phyloP scores from a whole-genome alignment of 345 rosid genomes.

The Populus ilicifolia region DNA sequence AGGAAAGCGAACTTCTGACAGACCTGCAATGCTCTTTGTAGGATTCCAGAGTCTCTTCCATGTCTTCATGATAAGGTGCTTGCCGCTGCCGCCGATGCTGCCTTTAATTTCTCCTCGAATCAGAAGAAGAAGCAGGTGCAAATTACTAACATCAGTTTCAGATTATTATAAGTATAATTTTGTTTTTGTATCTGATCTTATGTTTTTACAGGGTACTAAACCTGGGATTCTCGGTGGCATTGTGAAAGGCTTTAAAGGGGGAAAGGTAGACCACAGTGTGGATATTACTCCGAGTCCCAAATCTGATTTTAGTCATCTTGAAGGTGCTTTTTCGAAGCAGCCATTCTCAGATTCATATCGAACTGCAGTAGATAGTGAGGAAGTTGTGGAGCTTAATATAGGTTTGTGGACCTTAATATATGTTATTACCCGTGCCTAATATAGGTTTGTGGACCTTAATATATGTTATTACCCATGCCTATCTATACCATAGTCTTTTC shows the following conservation, averaged over 20 bases:
- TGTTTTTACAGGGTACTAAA: constrained; percentile 30
- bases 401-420: constrained; percentile 22
- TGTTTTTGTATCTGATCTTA: background rate
- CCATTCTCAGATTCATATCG: constrained; percentile 11
- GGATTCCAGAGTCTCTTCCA: constrained; percentile 21
- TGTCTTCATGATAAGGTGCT: constrained; percentile 30
- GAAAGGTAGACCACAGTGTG: background rate
- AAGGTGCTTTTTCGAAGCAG: constrained; percentile 12
- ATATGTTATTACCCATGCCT: constrained; percentile 15
- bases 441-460: constrained; percentile 25
- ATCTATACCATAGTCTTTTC: background rate
- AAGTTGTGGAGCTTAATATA: constrained; percentile 24
- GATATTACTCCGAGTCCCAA: constrained; percentile 5
- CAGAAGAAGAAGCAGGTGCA: constrained; percentile 30
- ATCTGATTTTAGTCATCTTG: constrained; percentile 14
- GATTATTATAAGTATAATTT: background rate
- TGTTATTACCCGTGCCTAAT: constrained; percentile 13
- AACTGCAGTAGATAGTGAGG: constrained; percentile 5
- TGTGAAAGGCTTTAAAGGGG: constrained; percentile 23
- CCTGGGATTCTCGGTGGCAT: constrained; percentile 41
- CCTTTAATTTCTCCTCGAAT: constrained; percentile 22
- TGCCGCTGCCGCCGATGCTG: constrained; percentile 30
- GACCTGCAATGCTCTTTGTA: constrained; percentile 6
- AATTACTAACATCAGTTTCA: background rate
- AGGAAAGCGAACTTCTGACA: constrained; percentile 5